Base-by-base conservation (phyloP, 768 basidiomycete genomes). In the Leccinum arenicola region DNA sequence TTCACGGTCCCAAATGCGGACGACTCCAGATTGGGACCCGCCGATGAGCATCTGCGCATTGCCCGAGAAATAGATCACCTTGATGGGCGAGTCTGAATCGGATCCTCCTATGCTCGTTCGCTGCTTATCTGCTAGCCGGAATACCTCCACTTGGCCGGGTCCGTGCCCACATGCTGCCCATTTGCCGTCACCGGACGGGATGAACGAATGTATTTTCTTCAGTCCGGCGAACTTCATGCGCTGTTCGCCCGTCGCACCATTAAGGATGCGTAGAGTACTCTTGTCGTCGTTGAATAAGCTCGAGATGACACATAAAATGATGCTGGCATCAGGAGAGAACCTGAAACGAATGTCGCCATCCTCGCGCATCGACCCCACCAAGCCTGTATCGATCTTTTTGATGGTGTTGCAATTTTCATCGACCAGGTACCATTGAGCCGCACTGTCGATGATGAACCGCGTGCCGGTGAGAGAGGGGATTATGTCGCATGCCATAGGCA, bases 1-100 rank as follows among this genome's bases (percentile, higher is more conserved):
- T 0, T 45, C 27, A 12, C 54, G 61, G 45, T 68, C 64, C 70
- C 67, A 72, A 14, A 68, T 17, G 1, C 27, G 59, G 8, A 72
- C 60, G 3, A 56, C 51, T 1, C 62, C 63, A 1, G 52, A 23
- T 27, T 56, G 1, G n/a, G 58, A 69, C 5, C 65, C 71, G 0
- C 70, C 63, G 23, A 66, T 60, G 36, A 71, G 52, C 5, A 53
- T 47, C 31, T 27, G 31, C 3, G 57, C 61, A 23, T 65, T 54
- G 10, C 49, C 50, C 9, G 66, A 68, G 52, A 70, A 71, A 10
- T 45, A 17, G 36, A 71, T 23, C 1, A 55, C 60, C 0, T 36
- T 45, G 19, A 58, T 27, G 1, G 45, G 47, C 9, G 31, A 38
- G 15, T 43, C 40, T 1, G 3, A 50, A 6, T 38, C 14, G 6